Percentiles rank a stretch among this genome's conserved stretches.
phyloP scores from a whole-genome alignment of 129 eudicot genomes.

The Apium graveolens region DNA sequence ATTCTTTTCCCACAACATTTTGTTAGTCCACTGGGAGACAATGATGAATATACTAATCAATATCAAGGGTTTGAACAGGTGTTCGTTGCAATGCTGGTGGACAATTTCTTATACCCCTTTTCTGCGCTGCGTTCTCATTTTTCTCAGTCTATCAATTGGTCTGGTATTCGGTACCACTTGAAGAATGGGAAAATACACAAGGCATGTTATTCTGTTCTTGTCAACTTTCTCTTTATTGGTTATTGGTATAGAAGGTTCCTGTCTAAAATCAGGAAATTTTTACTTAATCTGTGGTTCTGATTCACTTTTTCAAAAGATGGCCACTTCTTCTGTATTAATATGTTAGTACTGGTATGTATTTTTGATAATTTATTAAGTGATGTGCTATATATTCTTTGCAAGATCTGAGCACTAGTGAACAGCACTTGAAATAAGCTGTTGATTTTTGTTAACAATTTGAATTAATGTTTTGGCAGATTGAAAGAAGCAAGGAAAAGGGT shows the following conservation, averaged over 20 bases:
- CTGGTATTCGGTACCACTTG: slow-evolving; percentile 92
- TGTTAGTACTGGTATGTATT: neutral
- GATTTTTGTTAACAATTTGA: neutral
- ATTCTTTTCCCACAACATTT: neutral
- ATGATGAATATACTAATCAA: slow-evolving; percentile 1
- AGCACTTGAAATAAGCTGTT: neutral
- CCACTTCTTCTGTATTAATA: neutral
- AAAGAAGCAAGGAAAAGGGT: slow-evolving; percentile 73
- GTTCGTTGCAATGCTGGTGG: slow-evolving; percentile 90
- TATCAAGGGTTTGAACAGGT: slow-evolving; percentile 43
- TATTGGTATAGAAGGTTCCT: neutral
- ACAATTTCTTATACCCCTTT: slow-evolving; percentile 77
- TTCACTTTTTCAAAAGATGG: neutral
- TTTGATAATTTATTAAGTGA: neutral
- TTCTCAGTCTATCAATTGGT: slow-evolving; percentile 92
- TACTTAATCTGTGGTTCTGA: neutral
- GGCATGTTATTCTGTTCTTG: slow-evolving; percentile 27
- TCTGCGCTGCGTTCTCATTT: slow-evolving; percentile 87
- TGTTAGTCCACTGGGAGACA: neutral
- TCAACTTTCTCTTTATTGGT: neutral
- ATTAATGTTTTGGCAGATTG: slow-evolving; percentile 47
- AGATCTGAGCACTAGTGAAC: neutral
- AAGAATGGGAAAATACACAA: slow-evolving; percentile 82
- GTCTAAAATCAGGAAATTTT: neutral
- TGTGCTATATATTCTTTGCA: neutral